Evolutionary conservation across 2,329 filamentous ascomycete species (phyloP).

Genomic region (Cladosporium austrohemisphaericum): DNA sequence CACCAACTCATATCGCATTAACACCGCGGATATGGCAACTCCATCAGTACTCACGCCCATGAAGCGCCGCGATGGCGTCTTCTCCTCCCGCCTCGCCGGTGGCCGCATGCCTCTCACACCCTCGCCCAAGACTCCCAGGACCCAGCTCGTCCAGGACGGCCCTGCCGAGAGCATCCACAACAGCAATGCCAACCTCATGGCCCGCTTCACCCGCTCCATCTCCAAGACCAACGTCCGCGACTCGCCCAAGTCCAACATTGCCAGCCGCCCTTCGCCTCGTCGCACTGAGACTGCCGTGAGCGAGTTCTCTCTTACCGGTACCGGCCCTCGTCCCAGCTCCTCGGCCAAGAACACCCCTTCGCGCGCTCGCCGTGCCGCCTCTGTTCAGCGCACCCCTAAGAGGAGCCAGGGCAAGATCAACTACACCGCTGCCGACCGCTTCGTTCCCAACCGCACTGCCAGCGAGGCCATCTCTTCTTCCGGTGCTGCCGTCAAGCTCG

Average conservation of each 20-base stretch:
- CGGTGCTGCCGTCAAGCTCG: constrained; percentile 79
- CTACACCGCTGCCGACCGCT: constrained; percentile 67
- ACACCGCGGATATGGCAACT: constrained; percentile 67
- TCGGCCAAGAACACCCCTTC: constrained; percentile 44
- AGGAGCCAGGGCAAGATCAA: constrained; percentile 65
- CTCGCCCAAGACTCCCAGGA: constrained; percentile 72
- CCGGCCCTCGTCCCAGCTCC: constrained; percentile 52
- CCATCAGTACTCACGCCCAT: constrained; percentile 80
- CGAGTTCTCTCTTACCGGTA: constrained; percentile 86
- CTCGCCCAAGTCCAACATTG: constrained; percentile 96
- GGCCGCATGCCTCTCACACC: constrained; percentile 93
- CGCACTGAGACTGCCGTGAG: constrained; percentile 88
- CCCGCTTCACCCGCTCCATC: constrained; percentile 69
- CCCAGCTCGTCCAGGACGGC: constrained; percentile 49
- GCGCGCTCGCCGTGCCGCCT: constrained; percentile 39
- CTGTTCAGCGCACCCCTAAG: constrained; percentile 34
- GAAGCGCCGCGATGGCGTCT: constrained; percentile 91
- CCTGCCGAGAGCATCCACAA: constrained; percentile 69
- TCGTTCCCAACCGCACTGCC: constrained; percentile 89
- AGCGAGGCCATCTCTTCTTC: constrained; percentile 72
- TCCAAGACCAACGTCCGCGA: constrained; percentile 69
- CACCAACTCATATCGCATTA: constrained; percentile 23
- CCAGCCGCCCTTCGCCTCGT: constrained; percentile 70
- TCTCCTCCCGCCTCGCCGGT: constrained; percentile 87
- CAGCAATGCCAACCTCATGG: constrained; percentile 68